Evolutionary conservation across 495 filamentous ascomycete genomes (phyloP).

Genomic region (Aspergillus sclerotiicarbonarius): DNA sequence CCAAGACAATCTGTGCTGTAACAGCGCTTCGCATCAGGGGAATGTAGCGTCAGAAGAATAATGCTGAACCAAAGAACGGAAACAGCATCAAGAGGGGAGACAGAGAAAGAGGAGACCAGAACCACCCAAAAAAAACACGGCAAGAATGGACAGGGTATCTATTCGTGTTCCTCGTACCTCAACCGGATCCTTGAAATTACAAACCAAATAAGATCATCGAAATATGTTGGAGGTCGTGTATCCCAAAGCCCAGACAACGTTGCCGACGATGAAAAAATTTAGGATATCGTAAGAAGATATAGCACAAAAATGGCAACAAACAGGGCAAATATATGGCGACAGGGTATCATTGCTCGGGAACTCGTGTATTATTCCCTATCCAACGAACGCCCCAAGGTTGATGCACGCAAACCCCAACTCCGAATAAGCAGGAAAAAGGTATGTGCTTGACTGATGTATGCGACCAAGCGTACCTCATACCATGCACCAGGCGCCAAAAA

Average conservation of each 20-base stretch:
- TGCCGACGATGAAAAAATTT: slow-evolving; percentile 15
- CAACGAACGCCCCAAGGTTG: slow-evolving; percentile 34
- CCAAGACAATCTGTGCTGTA: background rate
- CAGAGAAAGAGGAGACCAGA: slow-evolving; percentile 10
- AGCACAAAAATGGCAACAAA: slow-evolving; percentile 11
- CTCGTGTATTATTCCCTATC: slow-evolving; percentile 49
- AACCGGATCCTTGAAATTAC: slow-evolving; percentile 22
- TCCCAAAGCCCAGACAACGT: slow-evolving; percentile 14
- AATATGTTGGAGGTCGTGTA: slow-evolving; percentile 17
- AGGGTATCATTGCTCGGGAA: slow-evolving; percentile 50
- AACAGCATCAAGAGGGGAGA: background rate
- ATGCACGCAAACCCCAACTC: slow-evolving; percentile 22
- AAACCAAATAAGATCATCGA: slow-evolving; percentile 18
- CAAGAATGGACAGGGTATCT: slow-evolving; percentile 37
- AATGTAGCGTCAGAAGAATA: slow-evolving; percentile 5
- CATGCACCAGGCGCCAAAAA: slow-evolving; percentile 23
- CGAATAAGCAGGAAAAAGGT: slow-evolving; percentile 18
- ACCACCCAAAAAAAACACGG: slow-evolving; percentile 11
- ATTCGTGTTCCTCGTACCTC: slow-evolving; percentile 41
- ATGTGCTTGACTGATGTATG: slow-evolving; percentile 8
- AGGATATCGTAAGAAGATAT: slow-evolving; percentile 29
- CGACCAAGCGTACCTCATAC: slow-evolving; percentile 4
- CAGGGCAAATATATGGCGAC: slow-evolving; percentile 12
- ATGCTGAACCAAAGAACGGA: slow-evolving; percentile 1
- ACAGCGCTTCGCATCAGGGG: too few relatives aligned